Evolutionary conservation across 1,284 basidiomycete species (phyloP).

Genomic region (Irpex sp.): DNA sequence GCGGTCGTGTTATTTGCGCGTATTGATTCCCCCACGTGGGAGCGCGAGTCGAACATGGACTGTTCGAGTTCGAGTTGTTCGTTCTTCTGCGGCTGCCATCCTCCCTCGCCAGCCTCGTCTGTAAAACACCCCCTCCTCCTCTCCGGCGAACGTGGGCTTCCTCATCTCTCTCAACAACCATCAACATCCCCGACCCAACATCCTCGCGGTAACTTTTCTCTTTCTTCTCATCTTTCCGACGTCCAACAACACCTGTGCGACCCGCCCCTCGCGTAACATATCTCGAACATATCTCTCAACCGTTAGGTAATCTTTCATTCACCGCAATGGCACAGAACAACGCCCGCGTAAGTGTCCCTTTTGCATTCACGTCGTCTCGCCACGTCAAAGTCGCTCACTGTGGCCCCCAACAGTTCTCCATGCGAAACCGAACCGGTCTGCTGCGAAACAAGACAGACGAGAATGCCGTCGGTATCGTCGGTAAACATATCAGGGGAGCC

Average conservation of each 20-base stretch:
- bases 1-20: conserved; percentile 22
- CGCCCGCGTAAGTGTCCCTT: conserved; percentile 43
- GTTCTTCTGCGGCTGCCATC: conserved; percentile 20
- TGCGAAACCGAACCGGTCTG: conserved; percentile 37
- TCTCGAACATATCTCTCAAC: conserved; percentile 18
- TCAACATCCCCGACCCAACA: not conserved
- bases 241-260: conserved; percentile 7
- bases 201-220: conserved; percentile 1
- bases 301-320: conserved; percentile 31
- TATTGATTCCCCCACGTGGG: conserved; percentile 22
- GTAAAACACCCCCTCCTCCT: conserved; percentile 10
- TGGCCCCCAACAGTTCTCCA: conserved; percentile 27
- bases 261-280: conserved; percentile 11
- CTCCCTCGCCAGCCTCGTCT: conserved; percentile 19
- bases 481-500: conserved; percentile 61
- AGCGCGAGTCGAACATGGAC: conserved; percentile 15
- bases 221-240: conserved; percentile 1
- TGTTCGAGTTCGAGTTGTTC: conserved; percentile 15
- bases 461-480: conserved; percentile 64
- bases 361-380: not conserved
- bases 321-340: conserved; percentile 52
- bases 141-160: conserved; percentile 21
- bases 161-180: conserved; percentile 5
- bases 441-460: conserved; percentile 68
- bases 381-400: conserved; percentile 12